Conservation (phyloP, 164 flowering plant species). For the Paratinospora sagittata region DNA sequence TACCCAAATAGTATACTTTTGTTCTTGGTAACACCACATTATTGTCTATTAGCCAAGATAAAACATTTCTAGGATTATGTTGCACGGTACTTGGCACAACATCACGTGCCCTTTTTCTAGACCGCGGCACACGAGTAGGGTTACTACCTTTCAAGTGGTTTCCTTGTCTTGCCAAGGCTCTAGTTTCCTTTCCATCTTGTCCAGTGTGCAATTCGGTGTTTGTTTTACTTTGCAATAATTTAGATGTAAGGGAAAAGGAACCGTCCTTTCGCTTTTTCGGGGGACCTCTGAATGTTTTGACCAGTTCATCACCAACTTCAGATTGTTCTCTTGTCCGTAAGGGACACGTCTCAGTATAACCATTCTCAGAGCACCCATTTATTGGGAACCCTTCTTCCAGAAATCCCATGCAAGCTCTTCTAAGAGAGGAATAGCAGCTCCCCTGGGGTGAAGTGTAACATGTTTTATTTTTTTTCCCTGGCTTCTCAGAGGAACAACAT, state of each 20-base stretch:
- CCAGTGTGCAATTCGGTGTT: constrained; percentile 4
- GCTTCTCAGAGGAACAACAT: constrained; percentile 10
- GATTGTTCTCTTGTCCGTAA: constrained; percentile 5
- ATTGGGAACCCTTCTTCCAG: constrained; percentile 10
- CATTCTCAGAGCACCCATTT: constrained; percentile 8
- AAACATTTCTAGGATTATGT: constrained; percentile 40
- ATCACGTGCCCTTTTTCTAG: constrained; percentile 51
- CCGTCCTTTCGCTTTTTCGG: constrained; percentile 17
- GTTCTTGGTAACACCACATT: constrained; percentile 53
- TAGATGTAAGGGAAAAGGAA: constrained; percentile 8
- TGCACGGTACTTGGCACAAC: constrained; percentile 24
- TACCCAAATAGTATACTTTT: constrained; percentile 41
- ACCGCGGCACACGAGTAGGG: constrained; percentile 29
- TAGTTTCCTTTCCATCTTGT: constrained; percentile 13
- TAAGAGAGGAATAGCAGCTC: constrained; percentile 35
- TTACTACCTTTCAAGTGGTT: constrained; percentile 6
- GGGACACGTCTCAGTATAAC: constrained; percentile 8
- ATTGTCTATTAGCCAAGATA: constrained; percentile 83
- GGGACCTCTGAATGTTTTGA: constrained; percentile 10
- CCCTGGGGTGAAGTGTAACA: constrained; percentile 40
- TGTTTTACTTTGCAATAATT: constrained; percentile 4
- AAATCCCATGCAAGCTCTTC: constrained; percentile 40
- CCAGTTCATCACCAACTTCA: constrained; percentile 3
- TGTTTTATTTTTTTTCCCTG: constrained; percentile 16
- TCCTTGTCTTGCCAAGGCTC: constrained; percentile 6